Evolutionary conservation across 2,329 filamentous ascomycete genomes (phyloP).

Genomic region (Penicillium sp.): DNA sequence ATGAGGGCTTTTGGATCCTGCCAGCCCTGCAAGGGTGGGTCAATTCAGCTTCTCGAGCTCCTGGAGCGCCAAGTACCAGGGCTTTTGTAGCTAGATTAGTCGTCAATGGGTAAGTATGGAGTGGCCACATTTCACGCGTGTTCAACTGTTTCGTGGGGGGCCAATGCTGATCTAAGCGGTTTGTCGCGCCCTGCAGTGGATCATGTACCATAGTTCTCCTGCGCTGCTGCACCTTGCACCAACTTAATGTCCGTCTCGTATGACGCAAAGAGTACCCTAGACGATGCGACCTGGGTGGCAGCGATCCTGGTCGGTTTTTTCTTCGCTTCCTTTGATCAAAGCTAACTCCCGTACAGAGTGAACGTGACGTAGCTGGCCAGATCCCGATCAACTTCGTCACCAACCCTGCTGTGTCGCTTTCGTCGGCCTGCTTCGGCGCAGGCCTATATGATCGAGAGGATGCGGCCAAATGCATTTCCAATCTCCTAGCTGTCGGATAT

Average conservation of each 20-base stretch:
- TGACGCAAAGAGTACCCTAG: constrained; percentile 37
- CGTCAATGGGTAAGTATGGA: too few relatives aligned
- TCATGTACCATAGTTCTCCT: too few relatives aligned
- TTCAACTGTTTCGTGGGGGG: too few relatives aligned
- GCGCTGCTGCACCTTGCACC: background rate
- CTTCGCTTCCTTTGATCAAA: background rate
- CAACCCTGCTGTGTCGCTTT: constrained; percentile 55
- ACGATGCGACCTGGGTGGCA: constrained; percentile 39
- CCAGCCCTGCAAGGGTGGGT: too few relatives aligned
- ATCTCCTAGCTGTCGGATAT: constrained; percentile 60
- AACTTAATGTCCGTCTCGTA: constrained; percentile 44
- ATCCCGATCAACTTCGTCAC: constrained; percentile 64
- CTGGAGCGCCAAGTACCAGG: too few relatives aligned
- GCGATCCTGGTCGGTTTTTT: constrained; percentile 37
- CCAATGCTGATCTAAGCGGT: too few relatives aligned
- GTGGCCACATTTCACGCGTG: too few relatives aligned
- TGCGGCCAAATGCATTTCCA: constrained; percentile 59
- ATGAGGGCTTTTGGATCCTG: too few relatives aligned
- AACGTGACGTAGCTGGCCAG: constrained; percentile 59
- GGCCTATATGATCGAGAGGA: constrained; percentile 53
- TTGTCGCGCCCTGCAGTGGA: too few relatives aligned
- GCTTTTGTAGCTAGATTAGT: too few relatives aligned
- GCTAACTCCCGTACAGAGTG: constrained; percentile 47
- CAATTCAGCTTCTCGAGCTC: too few relatives aligned
- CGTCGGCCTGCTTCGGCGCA: constrained; percentile 58